Evolutionary conservation across 345 rosid species (phyloP).

Genomic region (Aquilaria sinensis): DNA sequence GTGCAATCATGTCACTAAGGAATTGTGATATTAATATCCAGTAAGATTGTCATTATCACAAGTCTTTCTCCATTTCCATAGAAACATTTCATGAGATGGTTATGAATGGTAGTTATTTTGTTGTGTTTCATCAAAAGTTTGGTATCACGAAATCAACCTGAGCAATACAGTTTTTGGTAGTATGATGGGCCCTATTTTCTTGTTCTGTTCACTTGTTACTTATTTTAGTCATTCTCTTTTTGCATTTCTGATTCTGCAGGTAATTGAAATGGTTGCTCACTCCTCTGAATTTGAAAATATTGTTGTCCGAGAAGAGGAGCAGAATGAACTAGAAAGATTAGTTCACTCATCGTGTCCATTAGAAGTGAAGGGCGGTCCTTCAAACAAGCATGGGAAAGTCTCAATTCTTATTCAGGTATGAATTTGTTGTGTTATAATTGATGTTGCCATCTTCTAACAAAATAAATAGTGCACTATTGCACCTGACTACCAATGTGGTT

Average conservation of each 20-base stretch:
- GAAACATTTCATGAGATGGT: too few species aligned
- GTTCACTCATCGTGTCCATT: slow-evolving; percentile 77
- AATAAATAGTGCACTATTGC: slow-evolving; percentile 11
- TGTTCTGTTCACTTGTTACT: neutral
- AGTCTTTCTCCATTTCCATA: too few species aligned
- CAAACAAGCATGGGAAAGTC: slow-evolving; percentile 93
- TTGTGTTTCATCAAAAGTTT: slow-evolving; percentile 9
- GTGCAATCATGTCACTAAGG: too few species aligned
- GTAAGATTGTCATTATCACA: too few species aligned
- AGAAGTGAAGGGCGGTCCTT: slow-evolving; percentile 87
- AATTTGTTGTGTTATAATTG: slow-evolving; percentile 10
- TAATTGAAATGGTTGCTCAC: slow-evolving; percentile 93
- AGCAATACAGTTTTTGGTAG: too few species aligned
- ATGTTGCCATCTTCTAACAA: neutral
- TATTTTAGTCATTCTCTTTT: slow-evolving; percentile 14
- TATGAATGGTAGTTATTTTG: too few species aligned
- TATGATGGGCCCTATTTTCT: too few species aligned
- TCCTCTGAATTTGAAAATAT: slow-evolving; percentile 97
- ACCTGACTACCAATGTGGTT: slow-evolving; percentile 21
- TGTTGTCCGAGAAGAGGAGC: slow-evolving; percentile 98
- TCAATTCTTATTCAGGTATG: slow-evolving; percentile 93
- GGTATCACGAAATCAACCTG: too few species aligned
- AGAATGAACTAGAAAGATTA: slow-evolving; percentile 81
- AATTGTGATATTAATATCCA: too few species aligned
- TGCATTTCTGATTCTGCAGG: slow-evolving; percentile 31